phyloP scores from a whole-genome alignment of 2,329 filamentous ascomycete genomes.

The Fusarium sp. region DNA sequence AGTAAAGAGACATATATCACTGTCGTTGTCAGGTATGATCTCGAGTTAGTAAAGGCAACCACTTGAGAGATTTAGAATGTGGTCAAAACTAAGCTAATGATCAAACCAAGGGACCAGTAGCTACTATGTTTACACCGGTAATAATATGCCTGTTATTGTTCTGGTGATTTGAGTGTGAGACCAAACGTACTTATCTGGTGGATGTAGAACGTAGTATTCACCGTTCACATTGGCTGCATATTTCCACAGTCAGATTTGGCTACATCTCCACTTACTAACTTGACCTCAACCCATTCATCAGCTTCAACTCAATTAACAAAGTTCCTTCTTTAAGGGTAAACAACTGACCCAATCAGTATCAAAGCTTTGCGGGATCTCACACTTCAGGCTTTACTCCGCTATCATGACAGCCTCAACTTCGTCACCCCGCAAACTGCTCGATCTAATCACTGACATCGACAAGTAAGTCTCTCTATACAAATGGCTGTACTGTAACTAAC shows the following conservation, averaged over 20 bases:
- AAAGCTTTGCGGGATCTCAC: too few relatives aligned
- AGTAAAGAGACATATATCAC: neutral
- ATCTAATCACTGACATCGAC: conserved; percentile 56
- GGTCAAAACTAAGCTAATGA: neutral
- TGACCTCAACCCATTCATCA: neutral
- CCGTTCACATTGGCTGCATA: conserved; percentile 10
- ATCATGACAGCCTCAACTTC: conserved; percentile 26
- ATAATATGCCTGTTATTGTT: neutral
- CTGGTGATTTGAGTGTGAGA: neutral
- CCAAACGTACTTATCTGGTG: neutral
- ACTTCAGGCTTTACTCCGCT: neutral
- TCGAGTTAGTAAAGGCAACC: neutral
- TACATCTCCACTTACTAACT: neutral
- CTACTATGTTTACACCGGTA: too few relatives aligned
- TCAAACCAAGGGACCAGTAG: neutral
- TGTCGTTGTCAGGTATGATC: neutral
- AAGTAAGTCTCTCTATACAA: conserved; percentile 50
- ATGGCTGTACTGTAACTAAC: neutral
- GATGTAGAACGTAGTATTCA: neutral
- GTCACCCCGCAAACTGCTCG: conserved; percentile 46
- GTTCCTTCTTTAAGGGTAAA: neutral
- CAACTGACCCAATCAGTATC: accelerated
- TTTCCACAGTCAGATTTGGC: conserved; percentile 19
- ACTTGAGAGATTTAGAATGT: neutral
- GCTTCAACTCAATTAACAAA: neutral